These are phyloP conservation scores for Carex sylvatica DNA, from an alignment of 202 grass and related monocot species.

Conservation along the genomic window DNA sequence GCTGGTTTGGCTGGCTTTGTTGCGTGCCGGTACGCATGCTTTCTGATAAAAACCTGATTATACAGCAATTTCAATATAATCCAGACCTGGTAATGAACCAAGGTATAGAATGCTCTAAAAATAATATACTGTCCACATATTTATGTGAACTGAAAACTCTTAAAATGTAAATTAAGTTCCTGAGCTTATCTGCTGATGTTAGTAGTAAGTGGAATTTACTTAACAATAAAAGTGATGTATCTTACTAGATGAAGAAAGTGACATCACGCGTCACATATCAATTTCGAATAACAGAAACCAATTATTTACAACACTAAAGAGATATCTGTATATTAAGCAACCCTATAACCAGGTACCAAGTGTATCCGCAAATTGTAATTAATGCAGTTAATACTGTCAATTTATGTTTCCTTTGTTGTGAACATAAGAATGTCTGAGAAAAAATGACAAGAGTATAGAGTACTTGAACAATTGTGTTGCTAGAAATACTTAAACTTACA, in stretches of 20 bases:
- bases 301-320: background rate
- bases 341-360: background rate
- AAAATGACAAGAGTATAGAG: too few species aligned
- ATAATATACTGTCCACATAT: background rate
- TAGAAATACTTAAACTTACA: too few species aligned
- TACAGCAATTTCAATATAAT: background rate
- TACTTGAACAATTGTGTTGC: too few species aligned
- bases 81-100: background rate
- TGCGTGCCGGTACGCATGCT: slow-evolving; percentile 31
- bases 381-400: background rate
- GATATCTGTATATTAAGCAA: background rate
- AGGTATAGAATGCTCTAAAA: too few species aligned
- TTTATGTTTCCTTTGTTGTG: background rate
- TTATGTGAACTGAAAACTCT: too few species aligned
- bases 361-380: background rate
- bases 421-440: background rate
- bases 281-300: background rate
- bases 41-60: background rate
- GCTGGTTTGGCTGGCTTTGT: slow-evolving; percentile 67
- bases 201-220: background rate
- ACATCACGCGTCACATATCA: background rate
- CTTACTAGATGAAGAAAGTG: too few species aligned
- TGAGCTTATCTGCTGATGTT: background rate
- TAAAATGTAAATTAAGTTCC: background rate
- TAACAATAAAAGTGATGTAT: background rate